Conservation (phyloP, 495 filamentous ascomycete species). For the Podospora comata region DNA sequence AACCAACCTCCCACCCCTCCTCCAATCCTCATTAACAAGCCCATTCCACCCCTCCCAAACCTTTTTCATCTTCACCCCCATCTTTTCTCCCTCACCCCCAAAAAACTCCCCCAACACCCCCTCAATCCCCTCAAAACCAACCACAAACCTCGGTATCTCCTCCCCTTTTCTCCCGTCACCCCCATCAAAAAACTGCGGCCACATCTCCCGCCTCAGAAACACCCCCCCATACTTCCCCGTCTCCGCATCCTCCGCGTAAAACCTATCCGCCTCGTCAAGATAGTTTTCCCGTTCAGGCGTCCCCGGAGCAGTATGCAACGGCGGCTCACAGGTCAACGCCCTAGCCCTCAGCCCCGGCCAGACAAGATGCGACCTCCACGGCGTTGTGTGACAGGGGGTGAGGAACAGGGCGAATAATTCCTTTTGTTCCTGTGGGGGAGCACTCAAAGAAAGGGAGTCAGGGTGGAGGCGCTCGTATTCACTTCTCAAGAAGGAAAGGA, state of each 20-base stretch:
- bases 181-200: conserved; percentile 24
- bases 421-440: conserved; percentile 15
- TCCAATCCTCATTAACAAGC: conserved; percentile 81
- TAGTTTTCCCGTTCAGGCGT: conserved; percentile 58
- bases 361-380: conserved; percentile 88
- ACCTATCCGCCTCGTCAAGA: conserved; percentile 84
- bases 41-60: conserved; percentile 79
- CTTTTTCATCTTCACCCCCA: conserved; percentile 44
- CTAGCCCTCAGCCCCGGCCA: conserved; percentile 72
- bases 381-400: conserved; percentile 96
- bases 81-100: conserved; percentile 30
- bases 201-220: conserved; percentile 55
- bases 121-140: conserved; percentile 55
- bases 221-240: conserved; percentile 23
- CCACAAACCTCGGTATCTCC: conserved; percentile 52
- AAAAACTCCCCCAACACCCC: conserved; percentile 44
- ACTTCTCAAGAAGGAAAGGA: conserved; percentile 68
- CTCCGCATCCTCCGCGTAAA: conserved; percentile 52
- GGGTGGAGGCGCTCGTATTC: conserved; percentile 59
- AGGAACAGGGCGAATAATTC: conserved; percentile 78
- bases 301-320: conserved; percentile 56
- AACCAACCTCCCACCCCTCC: conserved; percentile 78
- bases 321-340: conserved; percentile 90
- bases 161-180: conserved; percentile 34
- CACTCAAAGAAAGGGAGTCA: conserved; percentile 29